Conservation (phyloP, 2,329 filamentous ascomycete species). For the Teratosphaeria gauchensis region DNA sequence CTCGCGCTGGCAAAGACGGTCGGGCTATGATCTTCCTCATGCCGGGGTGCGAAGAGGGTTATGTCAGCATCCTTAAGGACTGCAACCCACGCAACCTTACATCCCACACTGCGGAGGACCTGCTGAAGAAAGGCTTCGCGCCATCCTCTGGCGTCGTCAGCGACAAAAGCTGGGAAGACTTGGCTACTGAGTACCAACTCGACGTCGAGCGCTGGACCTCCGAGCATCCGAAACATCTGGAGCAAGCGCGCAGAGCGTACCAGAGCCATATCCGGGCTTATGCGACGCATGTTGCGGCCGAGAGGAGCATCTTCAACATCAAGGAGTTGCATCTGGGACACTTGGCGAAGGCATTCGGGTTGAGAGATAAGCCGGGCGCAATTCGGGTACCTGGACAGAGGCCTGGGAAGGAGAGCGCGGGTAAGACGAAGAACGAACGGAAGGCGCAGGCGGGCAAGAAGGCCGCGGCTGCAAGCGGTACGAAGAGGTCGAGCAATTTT, state of each 20-base stretch:
- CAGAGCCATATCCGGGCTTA: conserved; percentile 91
- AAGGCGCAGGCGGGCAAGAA: conserved; percentile 26
- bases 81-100: conserved; percentile 50
- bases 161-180: conserved; percentile 48
- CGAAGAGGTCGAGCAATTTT: conserved; percentile 24
- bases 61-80: conserved; percentile 67
- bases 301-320: conserved; percentile 83
- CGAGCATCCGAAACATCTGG: conserved; percentile 58
- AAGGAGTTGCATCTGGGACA: conserved; percentile 85
- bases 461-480: conserved; percentile 18
- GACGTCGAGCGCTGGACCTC: conserved; percentile 57
- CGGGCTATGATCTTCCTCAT: conserved; percentile 82
- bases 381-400: conserved; percentile 51
- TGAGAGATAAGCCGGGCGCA: conserved; percentile 78
- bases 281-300: conserved; percentile 80
- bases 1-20: conserved; percentile 80
- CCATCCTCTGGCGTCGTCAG: conserved; percentile 25
- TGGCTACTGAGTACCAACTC: conserved; percentile 58
- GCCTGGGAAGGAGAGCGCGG: conserved; percentile 37
- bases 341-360: conserved; percentile 82
- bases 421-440: conserved; percentile 37
- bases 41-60: conserved; percentile 85
- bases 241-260: conserved; percentile 75
- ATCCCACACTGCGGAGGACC: conserved; percentile 53
- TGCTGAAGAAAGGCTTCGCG: conserved; percentile 55